A percentile compares a stretch with the other conserved stretches of the same genome.
phyloP scores from a whole-genome alignment of 2,329 filamentous ascomycete species.

The Cladosporium velox region DNA sequence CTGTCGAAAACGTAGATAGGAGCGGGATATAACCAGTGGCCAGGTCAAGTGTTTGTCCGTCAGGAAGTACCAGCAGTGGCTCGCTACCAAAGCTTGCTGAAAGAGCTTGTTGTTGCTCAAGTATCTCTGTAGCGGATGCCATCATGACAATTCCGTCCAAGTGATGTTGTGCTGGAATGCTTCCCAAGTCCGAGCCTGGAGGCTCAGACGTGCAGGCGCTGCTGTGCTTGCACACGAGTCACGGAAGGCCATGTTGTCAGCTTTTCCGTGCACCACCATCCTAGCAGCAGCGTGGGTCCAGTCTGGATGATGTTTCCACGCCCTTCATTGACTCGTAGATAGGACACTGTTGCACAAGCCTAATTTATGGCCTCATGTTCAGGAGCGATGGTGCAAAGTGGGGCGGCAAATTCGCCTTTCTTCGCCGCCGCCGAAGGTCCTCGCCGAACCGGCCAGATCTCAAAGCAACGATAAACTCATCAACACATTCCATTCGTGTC shows the following conservation, averaged over 20 bases:
- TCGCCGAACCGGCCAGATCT: conserved; percentile 1
- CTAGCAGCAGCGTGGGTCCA: neutral
- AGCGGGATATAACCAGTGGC: conserved; percentile 17
- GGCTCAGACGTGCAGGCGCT: neutral
- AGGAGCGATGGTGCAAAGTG: conserved; percentile 1
- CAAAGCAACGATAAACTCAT: neutral
- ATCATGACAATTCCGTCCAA: neutral
- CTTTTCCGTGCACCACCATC: neutral
- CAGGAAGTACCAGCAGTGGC: conserved; percentile 15
- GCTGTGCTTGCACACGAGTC: neutral
- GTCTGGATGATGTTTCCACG: neutral
- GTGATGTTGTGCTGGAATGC: neutral
- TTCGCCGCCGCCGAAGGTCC: neutral
- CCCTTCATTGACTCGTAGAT: neutral
- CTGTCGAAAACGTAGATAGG: conserved; percentile 14
- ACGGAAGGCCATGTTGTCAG: neutral
- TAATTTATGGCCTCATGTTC: neutral
- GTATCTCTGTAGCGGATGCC: neutral
- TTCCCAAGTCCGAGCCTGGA: neutral
- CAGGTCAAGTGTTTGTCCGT: conserved; percentile 10
- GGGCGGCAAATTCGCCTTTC: neutral
- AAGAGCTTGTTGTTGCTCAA: neutral
- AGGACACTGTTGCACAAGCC: neutral
- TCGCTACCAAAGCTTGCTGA: neutral
- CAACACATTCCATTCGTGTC: neutral